Evolutionary conservation across 805 yeast genomes (phyloP).

Genomic region (Candida gorgasii): DNA sequence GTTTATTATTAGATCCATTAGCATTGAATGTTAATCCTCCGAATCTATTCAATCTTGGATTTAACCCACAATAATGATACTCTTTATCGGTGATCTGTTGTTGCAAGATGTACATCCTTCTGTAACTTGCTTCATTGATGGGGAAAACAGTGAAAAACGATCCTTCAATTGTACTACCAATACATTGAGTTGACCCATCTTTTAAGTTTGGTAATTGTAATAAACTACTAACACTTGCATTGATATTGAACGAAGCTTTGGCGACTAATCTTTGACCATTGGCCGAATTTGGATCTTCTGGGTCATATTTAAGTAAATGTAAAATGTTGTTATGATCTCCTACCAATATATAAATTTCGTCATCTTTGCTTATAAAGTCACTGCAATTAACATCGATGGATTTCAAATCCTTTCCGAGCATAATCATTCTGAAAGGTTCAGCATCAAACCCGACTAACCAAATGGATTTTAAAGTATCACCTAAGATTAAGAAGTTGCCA

Average conservation of each 20-base stretch:
- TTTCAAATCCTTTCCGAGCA: slow-evolving; percentile 72
- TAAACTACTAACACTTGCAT: slow-evolving; percentile 60
- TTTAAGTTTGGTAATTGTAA: slow-evolving; percentile 42
- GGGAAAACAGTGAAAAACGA: slow-evolving; percentile 75
- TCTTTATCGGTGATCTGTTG: slow-evolving; percentile 84
- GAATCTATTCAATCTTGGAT: slow-evolving; percentile 68
- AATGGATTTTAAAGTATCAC: slow-evolving; percentile 76
- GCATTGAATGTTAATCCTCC: slow-evolving; percentile 40
- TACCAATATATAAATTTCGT: slow-evolving; percentile 62
- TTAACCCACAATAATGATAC: slow-evolving; percentile 72
- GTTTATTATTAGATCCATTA: slow-evolving; percentile 50
- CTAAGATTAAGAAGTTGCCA: slow-evolving; percentile 77
- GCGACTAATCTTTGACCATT: slow-evolving; percentile 77
- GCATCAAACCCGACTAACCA: slow-evolving; percentile 90
- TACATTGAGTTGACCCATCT: slow-evolving; percentile 45
- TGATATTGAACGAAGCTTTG: slow-evolving; percentile 68
- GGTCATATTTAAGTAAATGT: slow-evolving; percentile 83
- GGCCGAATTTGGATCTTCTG: slow-evolving; percentile 81
- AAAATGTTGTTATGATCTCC: slow-evolving; percentile 69
- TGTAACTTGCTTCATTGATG: slow-evolving; percentile 68
- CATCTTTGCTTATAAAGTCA: slow-evolving; percentile 76
- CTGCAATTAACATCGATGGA: slow-evolving; percentile 63
- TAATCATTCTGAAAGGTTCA: slow-evolving; percentile 86
- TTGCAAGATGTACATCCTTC: slow-evolving; percentile 81
- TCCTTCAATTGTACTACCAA: slow-evolving; percentile 82